Evolutionary conservation across 106 monocot species (phyloP).

Genomic region (Acanthochlamys bracteata): DNA sequence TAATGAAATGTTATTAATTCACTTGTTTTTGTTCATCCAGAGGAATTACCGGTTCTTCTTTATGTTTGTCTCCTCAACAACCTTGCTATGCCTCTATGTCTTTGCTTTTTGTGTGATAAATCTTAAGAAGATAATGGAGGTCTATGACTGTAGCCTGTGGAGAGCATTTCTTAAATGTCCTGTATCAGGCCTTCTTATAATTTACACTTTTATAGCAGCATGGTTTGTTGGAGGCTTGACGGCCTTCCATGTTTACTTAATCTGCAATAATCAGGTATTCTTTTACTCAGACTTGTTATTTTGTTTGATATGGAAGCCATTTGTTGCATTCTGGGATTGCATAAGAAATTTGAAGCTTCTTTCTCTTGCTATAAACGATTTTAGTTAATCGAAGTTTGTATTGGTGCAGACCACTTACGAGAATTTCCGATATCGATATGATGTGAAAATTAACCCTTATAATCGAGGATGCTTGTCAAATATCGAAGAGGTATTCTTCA

Average conservation of each 20-base stretch:
- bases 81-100: conserved; percentile 76
- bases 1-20: no score
- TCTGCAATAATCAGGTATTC: conserved; percentile 94
- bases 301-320: no score
- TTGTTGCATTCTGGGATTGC: no score
- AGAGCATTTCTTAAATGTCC: no score
- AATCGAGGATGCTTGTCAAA: conserved; percentile 55
- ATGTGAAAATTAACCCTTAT: conserved; percentile 82
- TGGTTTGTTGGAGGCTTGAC: conserved; percentile 95
- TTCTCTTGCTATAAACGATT: conserved; percentile 38
- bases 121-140: conserved; percentile 63
- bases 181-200: conserved; percentile 64
- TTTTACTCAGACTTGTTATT: no score
- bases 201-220: conserved; percentile 70
- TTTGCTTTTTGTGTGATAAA: conserved; percentile 81
- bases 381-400: no score
- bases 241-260: conserved; percentile 83
- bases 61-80: conserved; percentile 94
- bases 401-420: conserved; percentile 94
- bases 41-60: conserved; percentile 92
- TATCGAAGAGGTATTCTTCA: conserved; percentile 74
- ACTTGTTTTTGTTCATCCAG: conserved; percentile 32
- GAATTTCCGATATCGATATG: conserved; percentile 92
- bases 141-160: no score
- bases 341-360: conserved; percentile 27